phyloP scores from a whole-genome alignment of 345 rosid species.

The Salix exigua region DNA sequence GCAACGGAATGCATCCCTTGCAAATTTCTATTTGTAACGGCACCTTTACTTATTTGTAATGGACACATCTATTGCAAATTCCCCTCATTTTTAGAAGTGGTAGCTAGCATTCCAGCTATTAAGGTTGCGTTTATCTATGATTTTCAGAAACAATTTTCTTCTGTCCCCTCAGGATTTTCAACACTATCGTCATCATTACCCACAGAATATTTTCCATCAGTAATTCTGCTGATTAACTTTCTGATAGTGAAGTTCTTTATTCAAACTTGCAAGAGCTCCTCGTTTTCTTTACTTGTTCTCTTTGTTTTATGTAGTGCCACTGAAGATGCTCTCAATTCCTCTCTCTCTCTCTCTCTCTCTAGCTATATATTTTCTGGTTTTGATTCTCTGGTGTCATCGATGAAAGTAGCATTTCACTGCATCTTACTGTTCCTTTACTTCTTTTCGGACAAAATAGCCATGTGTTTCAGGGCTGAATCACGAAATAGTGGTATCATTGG shows the following conservation, averaged over 20 bases:
- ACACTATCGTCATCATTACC: neutral
- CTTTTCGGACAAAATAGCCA: constrained; percentile 11
- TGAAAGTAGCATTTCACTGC: constrained; percentile 12
- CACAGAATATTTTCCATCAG: neutral
- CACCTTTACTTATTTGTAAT: no score
- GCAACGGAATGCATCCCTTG: no score
- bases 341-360: neutral
- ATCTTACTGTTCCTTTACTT: constrained; percentile 3
- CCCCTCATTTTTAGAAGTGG: no score
- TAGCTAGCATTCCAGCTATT: neutral
- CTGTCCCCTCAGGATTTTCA: neutral
- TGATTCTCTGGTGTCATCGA: neutral
- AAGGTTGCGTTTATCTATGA: neutral
- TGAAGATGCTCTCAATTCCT: constrained; percentile 3
- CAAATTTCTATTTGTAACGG: no score
- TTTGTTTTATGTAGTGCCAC: neutral
- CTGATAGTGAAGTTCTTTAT: neutral
- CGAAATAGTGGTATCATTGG: neutral
- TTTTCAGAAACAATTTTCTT: neutral
- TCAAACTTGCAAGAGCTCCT: neutral
- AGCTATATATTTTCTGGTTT: neutral
- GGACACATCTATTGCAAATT: no score
- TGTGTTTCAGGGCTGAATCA: constrained; percentile 7
- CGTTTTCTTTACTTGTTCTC: neutral
- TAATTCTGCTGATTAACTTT: no score